Evolutionary conservation across 2,329 filamentous ascomycete genomes (phyloP), one percentile per base, ranked within the genome.

Genomic region (Trichoderma harzianum): DNA sequence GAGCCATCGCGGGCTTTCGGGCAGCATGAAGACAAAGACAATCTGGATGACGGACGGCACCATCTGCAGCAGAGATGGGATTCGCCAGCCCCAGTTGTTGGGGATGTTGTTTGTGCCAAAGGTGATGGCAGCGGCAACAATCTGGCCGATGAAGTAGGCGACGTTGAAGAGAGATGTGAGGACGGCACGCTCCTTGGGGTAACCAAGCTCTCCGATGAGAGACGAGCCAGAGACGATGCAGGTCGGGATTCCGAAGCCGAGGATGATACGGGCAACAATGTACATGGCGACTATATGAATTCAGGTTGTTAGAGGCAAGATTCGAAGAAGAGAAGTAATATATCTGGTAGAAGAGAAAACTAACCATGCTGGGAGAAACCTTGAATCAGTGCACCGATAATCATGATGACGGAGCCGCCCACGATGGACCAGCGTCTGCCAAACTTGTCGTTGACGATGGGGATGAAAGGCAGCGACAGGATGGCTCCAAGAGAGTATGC

Each of bases 11-110:
- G 70, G 70, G 57, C 47, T 61, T 26, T 72, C 70, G 10, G 70
- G 70, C n/a, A 72, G 36, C 10, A 72, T 43, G 55, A 72, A 69
- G 53, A 72, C 55, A 18, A 72, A 69, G 10, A 21, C 64, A 16
- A 57, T 58, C 32, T 70, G 70, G 0, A 72, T 16, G 30, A 69
- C 11, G 6, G 70, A 68, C 4, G 70, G 70, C 21, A 53, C 43
- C 64, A 72, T 72, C 55, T 72, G 70, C 30, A 72, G 55, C 7
- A 55, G 32, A 7, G 66, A 66, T 47, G 70, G 70, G 28, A 72
- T 66, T n/a, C 70, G 70, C 70, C 70, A 72, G 32, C 28, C 53
- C 53, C 63, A 58, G 65, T 58, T 61, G 51, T 24, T 66, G 16
- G 63, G 47, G 32, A 66, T 66, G 47, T 8, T 66, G 30, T 66